A percentile compares a stretch with the other conserved stretches of the same genome.
phyloP scores from a whole-genome alignment of 208 protist genomes.

The Leishmania amazonensis region DNA sequence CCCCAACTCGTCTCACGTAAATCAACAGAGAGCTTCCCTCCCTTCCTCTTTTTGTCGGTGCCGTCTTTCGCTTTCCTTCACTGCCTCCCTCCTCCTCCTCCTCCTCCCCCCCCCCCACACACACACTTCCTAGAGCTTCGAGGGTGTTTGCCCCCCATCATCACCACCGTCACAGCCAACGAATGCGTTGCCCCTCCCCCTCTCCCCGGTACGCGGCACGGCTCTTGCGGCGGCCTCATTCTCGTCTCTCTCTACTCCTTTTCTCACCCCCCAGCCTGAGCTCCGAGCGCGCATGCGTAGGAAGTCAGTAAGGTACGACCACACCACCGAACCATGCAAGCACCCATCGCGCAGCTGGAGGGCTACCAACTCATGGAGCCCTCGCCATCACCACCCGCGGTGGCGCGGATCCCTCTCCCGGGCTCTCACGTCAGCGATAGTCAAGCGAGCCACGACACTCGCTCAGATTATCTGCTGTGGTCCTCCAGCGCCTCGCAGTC shows the following conservation, averaged over 20 bases:
- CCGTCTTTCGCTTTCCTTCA: not conserved
- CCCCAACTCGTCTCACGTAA: not conserved
- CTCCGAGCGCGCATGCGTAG: not conserved
- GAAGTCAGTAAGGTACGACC: not conserved
- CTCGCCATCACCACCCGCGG: slow-evolving; percentile 25
- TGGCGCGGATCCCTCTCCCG: not conserved
- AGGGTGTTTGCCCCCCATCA: not conserved
- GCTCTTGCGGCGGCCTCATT: not conserved
- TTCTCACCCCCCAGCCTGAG: not conserved
- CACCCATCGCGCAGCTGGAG: slow-evolving; percentile 1
- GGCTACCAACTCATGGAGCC: slow-evolving; percentile 24
- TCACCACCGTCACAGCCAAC: not conserved
- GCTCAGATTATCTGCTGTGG: slow-evolving; percentile 3
- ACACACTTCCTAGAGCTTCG: not conserved
- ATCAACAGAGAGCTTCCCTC: not conserved
- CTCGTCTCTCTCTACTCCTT: not conserved
- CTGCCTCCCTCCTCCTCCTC: not conserved
- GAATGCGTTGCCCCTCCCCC: not conserved
- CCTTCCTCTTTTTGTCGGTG: not conserved
- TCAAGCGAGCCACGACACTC: not conserved
- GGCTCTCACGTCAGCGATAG: slow-evolving; percentile 1
- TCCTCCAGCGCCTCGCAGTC: not conserved
- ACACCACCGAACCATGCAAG: not conserved
- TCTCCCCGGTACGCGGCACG: not conserved
- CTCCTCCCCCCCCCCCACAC: not conserved